Conservation (phyloP, 306 rosid genomes). For the Vigna unguiculata region DNA sequence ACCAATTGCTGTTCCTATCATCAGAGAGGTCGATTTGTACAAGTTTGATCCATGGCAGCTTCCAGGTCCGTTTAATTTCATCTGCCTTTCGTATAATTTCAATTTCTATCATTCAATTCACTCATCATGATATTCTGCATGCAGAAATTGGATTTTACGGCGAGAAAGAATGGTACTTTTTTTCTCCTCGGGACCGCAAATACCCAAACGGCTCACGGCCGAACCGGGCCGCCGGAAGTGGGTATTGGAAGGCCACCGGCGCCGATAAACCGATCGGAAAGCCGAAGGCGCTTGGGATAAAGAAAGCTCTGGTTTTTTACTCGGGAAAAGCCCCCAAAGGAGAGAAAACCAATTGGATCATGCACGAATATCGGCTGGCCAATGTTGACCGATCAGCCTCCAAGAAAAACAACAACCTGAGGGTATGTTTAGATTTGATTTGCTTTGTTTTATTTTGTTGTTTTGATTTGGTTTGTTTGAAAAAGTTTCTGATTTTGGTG, state of each 20-base stretch:
- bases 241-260: constrained; percentile 98
- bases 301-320: constrained; percentile 90
- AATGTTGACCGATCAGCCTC: constrained; percentile 87
- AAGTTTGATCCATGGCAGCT: constrained; percentile 98
- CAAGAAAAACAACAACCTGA: constrained; percentile 63
- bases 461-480: too few species aligned
- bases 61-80: constrained; percentile 62
- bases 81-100: not conserved
- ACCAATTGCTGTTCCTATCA: constrained; percentile 69
- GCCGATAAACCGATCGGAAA: constrained; percentile 94
- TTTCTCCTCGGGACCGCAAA: constrained; percentile 90
- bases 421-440: constrained; percentile 53
- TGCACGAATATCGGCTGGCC: constrained; percentile 98
- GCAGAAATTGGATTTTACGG: constrained; percentile 74
- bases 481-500: not conserved
- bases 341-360: constrained; percentile 92
- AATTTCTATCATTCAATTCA: not conserved
- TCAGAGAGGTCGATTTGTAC: constrained; percentile 87
- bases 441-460: too few species aligned
- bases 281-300: constrained; percentile 82
- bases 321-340: constrained; percentile 91
- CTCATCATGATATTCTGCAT: not conserved
- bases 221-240: constrained; percentile 87
- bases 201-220: constrained; percentile 98
- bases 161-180: constrained; percentile 97